These are phyloP conservation scores for Cyclanthera cordifolia DNA, from an alignment of 306 rosid species.

Conservation along the genomic window DNA sequence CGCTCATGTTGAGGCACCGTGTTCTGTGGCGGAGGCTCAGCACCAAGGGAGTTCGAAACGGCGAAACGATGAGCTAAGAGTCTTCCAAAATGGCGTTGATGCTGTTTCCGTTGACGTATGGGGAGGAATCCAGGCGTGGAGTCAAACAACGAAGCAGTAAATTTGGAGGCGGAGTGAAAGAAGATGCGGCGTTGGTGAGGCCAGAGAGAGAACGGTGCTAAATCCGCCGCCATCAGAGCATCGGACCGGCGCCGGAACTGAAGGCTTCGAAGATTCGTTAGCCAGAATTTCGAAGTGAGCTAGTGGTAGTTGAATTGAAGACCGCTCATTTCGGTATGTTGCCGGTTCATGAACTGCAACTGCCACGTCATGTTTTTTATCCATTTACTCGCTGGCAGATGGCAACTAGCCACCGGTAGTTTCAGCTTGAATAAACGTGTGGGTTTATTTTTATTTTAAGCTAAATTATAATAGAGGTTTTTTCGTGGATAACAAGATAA, in stretches of 20 bases:
- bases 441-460: no score
- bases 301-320: not conserved
- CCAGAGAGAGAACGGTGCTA: slow-evolving; percentile 28
- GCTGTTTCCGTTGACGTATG: slow-evolving; percentile 19
- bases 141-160: slow-evolving; percentile 16
- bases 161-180: slow-evolving; percentile 21
- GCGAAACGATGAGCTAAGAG: slow-evolving; percentile 14
- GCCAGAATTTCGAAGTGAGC: not conserved
- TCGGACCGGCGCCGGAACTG: not conserved
- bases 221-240: slow-evolving; percentile 32
- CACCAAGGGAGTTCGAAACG: slow-evolving; percentile 34
- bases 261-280: not conserved
- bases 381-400: not conserved
- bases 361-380: not conserved
- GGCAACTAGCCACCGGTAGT: not conserved
- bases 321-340: no score
- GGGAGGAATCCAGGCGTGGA: slow-evolving; percentile 17
- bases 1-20: slow-evolving; percentile 15
- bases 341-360: not conserved
- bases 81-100: slow-evolving; percentile 15
- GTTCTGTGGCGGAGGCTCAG: slow-evolving; percentile 11
- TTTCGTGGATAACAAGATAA: no score
- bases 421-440: not conserved
- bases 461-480: no score
- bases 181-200: slow-evolving; percentile 28